A percentile compares a stretch with the other conserved stretches of the same genome.
These are phyloP conservation scores for Gossypium rotundifolium DNA, from an alignment of 345 rosid genomes.

Conservation along the genomic window DNA sequence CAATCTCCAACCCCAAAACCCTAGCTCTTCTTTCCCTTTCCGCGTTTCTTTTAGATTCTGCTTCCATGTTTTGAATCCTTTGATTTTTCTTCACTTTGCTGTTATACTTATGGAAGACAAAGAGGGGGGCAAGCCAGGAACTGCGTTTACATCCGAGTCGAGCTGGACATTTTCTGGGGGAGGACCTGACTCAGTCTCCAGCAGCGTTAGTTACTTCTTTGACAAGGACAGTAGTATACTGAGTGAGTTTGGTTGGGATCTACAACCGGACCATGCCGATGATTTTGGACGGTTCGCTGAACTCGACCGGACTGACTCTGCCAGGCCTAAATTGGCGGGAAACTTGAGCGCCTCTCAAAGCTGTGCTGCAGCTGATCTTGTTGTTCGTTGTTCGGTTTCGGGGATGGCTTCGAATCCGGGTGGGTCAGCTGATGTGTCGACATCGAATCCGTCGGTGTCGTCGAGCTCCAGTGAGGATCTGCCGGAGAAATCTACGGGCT, in stretches of 20 bases:
- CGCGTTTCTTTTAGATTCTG: neutral
- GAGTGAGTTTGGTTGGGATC: slow-evolving; percentile 65
- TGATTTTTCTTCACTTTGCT: neutral
- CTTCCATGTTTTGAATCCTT: slow-evolving; percentile 2
- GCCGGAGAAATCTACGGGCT: slow-evolving; percentile 68
- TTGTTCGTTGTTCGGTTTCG: slow-evolving; percentile 2
- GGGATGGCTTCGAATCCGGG: slow-evolving; percentile 5
- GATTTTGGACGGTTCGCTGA: slow-evolving; percentile 13
- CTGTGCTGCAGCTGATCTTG: neutral
- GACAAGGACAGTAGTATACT: slow-evolving; percentile 43
- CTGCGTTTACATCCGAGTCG: slow-evolving; percentile 22
- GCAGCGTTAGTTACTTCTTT: slow-evolving; percentile 40
- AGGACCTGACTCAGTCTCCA: slow-evolving; percentile 29
- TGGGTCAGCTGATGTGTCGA: slow-evolving; percentile 34
- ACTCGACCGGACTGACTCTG: slow-evolving; percentile 11
- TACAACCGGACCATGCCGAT: slow-evolving; percentile 18
- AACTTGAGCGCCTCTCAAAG: slow-evolving; percentile 4
- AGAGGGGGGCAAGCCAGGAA: slow-evolving; percentile 36
- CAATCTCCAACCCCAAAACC: slow-evolving; percentile 28
- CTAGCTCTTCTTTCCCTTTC: slow-evolving; percentile 25
- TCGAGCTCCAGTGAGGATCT: slow-evolving; percentile 86
- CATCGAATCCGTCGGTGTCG: slow-evolving; percentile 60
- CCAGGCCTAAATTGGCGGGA: slow-evolving; percentile 26
- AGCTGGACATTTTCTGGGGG: slow-evolving; percentile 28
- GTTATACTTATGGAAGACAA: slow-evolving; percentile 21